Base-by-base conservation (phyloP, 2,329 filamentous ascomycete species). In the Spiromastix sp. region DNA sequence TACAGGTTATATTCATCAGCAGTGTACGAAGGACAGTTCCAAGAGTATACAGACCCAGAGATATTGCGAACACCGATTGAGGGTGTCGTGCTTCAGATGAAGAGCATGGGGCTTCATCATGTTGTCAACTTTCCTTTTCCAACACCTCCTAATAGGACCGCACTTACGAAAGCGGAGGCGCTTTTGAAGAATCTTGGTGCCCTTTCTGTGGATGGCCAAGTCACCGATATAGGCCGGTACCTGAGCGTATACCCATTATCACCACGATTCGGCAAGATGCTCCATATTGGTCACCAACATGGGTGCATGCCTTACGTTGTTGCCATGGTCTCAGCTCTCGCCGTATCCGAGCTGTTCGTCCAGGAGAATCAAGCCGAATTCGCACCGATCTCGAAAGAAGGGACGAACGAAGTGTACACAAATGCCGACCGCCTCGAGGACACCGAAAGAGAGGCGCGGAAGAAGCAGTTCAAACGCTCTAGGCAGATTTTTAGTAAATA, bases 71-170 rank as follows among this genome's bases (percentile, higher is more conserved):
- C 91, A 60, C 89, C 91, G 1, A 85, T 96, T 18, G 91, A 98
- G 58, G 85, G 81, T 12, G 76, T 96, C 3, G 87, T 96, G 2
- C 67, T 98, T 24, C 87, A 95, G 56, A 75, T 98, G 48, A 98
- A 96, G 66, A 78, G 81, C 33, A 94, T 98, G 84, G 84, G 86
- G 36, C 74, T 95, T 20, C 82, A 89, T 41, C 79, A 87, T 38
- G 81, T 98, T 5, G 73, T 85, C 54, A 93, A 91, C 58, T 98
- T 98, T 55, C 91, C 93, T 1, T 98, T 96, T 55, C 91, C 91
- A 3, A 96, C 89, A 10, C 79, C 86, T 0, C 91, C 91, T 2
- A 80, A 86, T 48, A 72, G 78, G 10, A 68, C 77, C 35, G 84
- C 78, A 43, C 68, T 98, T 13, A 73, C 75, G 32, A 85, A 81